phyloP scores from a whole-genome alignment of 441 rosid genomes.

The Corymbia calophylla region DNA sequence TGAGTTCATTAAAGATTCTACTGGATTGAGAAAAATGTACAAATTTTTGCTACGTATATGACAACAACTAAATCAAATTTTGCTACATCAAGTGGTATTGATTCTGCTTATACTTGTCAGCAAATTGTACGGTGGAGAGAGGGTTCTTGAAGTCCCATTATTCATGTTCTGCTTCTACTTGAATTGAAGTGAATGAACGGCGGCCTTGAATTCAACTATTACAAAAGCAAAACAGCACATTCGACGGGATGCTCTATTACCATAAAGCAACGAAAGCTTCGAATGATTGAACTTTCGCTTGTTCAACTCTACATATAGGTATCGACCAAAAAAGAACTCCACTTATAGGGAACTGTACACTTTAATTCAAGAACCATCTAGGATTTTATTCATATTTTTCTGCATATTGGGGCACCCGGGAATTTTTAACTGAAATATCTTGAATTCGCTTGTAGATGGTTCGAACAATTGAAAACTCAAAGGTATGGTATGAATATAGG shows the following conservation, averaged over 20 bases:
- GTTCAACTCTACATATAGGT: neutral
- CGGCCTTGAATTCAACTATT: neutral
- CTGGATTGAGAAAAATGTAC: neutral
- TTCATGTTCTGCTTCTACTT: neutral
- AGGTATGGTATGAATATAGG: neutral
- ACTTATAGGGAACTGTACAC: neutral
- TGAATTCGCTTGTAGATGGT: neutral
- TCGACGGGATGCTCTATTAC: neutral
- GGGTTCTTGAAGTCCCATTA: neutral
- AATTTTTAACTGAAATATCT: neutral
- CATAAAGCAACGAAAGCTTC: neutral
- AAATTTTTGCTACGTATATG: neutral
- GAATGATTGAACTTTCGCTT: neutral
- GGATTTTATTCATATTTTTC: neutral
- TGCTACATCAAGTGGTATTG: neutral
- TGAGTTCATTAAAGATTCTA: neutral
- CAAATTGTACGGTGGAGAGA: neutral
- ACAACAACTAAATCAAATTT: neutral
- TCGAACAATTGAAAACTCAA: neutral
- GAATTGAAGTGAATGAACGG: neutral
- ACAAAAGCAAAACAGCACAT: neutral
- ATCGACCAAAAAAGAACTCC: neutral
- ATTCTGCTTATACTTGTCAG: neutral
- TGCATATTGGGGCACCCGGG: neutral
- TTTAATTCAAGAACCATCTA: neutral